Percentiles rank a stretch among this genome's conserved stretches.
These are phyloP conservation scores for Umbelopsis isabellina DNA, from an alignment of 192 early-diverging fungal species.

Conservation along the genomic window DNA sequence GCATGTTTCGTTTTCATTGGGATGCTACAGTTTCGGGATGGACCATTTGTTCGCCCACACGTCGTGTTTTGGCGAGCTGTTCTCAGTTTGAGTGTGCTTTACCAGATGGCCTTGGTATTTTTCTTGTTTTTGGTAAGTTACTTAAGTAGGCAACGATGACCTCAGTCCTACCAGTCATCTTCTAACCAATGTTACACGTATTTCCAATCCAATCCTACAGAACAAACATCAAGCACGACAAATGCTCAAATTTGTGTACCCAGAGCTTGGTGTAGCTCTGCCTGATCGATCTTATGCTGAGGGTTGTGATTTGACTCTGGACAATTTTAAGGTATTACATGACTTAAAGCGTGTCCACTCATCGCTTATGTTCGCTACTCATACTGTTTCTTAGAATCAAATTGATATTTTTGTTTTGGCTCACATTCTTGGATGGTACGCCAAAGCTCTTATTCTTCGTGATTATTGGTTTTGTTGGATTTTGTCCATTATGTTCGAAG, in stretches of 20 bases:
- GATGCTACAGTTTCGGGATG: slow-evolving; percentile 89
- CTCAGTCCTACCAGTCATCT: not conserved
- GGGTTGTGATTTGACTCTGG: slow-evolving; percentile 77
- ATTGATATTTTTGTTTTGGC: slow-evolving; percentile 94
- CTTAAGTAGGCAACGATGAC: not conserved
- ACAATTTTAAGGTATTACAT: slow-evolving; percentile 66
- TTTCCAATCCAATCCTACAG: slow-evolving; percentile 52
- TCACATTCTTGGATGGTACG: slow-evolving; percentile 93
- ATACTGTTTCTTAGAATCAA: slow-evolving; percentile 57
- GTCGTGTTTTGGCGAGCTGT: slow-evolving; percentile 92
- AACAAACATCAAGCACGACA: slow-evolving; percentile 85
- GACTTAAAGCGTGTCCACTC: no score
- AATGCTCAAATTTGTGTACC: slow-evolving; percentile 80
- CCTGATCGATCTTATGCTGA: slow-evolving; percentile 95
- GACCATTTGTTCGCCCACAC: slow-evolving; percentile 92
- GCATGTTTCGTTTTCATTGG: slow-evolving; percentile 78
- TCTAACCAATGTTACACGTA: not conserved
- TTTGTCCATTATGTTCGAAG: slow-evolving; percentile 90
- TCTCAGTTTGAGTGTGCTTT: slow-evolving; percentile 81
- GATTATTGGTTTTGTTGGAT: slow-evolving; percentile 98
- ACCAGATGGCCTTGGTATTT: slow-evolving; percentile 89
- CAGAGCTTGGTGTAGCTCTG: slow-evolving; percentile 74
- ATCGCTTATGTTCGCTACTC: not conserved
- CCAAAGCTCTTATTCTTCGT: slow-evolving; percentile 89
- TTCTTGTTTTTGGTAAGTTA: slow-evolving; percentile 81